phyloP scores from a whole-genome alignment of 2,329 filamentous ascomycete species.

The Xylariaceae sp. region DNA sequence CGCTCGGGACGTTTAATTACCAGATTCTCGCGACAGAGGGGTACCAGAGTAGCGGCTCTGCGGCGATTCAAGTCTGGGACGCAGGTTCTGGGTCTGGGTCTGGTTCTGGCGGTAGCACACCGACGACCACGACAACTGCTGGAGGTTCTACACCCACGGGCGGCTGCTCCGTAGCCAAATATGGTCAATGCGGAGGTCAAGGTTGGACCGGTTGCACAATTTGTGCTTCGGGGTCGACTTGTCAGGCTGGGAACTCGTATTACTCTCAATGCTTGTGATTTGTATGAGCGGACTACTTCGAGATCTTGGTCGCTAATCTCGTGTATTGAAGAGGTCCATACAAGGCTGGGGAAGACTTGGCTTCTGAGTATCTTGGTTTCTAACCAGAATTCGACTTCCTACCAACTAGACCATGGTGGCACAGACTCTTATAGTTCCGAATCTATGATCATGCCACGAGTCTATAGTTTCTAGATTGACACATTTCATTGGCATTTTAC shows the following conservation, averaged over 20 bases:
- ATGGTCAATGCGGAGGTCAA: not conserved
- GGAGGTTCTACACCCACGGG: not conserved
- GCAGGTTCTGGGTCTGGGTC: not conserved
- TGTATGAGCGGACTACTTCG: not conserved
- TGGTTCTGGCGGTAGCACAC: not conserved
- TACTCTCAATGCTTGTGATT: not conserved
- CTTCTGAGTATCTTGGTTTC: no score
- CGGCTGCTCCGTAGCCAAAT: not conserved
- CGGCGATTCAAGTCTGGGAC: slow-evolving; percentile 13
- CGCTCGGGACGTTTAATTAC: slow-evolving; percentile 31
- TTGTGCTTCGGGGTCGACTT: not conserved
- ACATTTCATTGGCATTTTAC: no score
- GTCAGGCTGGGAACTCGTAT: not conserved
- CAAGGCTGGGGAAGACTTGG: no score
- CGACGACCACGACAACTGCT: not conserved
- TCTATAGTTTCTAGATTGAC: no score
- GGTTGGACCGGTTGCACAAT: not conserved
- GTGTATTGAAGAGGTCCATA: no score
- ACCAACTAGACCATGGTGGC: no score
- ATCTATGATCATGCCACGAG: no score
- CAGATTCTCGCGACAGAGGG: slow-evolving; percentile 34
- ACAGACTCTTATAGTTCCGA: no score
- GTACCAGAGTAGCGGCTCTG: slow-evolving; percentile 31
- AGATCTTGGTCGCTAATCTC: no score
- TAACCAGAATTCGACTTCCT: no score